These are phyloP conservation scores for Bipolaris cookei DNA, from an alignment of 2,329 filamentous ascomycete genomes.

Conservation along the genomic window DNA sequence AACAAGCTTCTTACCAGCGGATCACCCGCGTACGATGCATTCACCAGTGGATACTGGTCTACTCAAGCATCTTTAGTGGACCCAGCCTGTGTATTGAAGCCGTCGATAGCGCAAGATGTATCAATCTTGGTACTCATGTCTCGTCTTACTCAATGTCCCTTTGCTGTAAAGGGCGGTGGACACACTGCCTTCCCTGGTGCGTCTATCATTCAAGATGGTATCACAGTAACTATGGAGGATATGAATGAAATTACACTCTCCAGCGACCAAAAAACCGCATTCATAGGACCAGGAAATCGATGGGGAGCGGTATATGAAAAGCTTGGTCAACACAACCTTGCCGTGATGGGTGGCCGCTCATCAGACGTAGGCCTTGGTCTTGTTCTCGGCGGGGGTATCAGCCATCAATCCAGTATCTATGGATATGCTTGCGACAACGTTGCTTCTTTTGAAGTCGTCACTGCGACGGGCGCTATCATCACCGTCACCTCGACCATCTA, in stretches of 20 bases:
- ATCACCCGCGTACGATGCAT: conserved; percentile 25
- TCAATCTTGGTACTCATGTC: conserved; percentile 28
- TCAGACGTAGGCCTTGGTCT: conserved; percentile 43
- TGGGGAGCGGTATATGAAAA: conserved; percentile 46
- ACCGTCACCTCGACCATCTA: conserved; percentile 30
- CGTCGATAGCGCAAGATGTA: conserved; percentile 25
- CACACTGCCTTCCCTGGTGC: conserved; percentile 51
- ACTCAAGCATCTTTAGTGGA: conserved; percentile 30
- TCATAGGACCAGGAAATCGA: conserved; percentile 41
- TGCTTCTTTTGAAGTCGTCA: conserved; percentile 39
- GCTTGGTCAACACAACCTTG: conserved; percentile 31
- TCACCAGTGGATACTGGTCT: conserved; percentile 36
- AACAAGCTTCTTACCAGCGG: conserved; percentile 20
- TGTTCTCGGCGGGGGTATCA: conserved; percentile 35
- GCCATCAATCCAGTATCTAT: conserved; percentile 27
- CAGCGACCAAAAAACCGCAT: conserved; percentile 29
- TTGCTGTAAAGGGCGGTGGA: conserved; percentile 55
- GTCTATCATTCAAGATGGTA: conserved; percentile 52
- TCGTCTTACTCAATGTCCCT: conserved; percentile 42
- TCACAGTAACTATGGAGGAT: conserved; percentile 51
- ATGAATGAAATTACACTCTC: conserved; percentile 38
- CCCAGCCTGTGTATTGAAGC: conserved; percentile 39
- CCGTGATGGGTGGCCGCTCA: conserved; percentile 43
- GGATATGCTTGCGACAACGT: conserved; percentile 43
- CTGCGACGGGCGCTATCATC: conserved; percentile 48